phyloP scores from a whole-genome alignment of 148 eudicot species.

The Diospyros lotus region DNA sequence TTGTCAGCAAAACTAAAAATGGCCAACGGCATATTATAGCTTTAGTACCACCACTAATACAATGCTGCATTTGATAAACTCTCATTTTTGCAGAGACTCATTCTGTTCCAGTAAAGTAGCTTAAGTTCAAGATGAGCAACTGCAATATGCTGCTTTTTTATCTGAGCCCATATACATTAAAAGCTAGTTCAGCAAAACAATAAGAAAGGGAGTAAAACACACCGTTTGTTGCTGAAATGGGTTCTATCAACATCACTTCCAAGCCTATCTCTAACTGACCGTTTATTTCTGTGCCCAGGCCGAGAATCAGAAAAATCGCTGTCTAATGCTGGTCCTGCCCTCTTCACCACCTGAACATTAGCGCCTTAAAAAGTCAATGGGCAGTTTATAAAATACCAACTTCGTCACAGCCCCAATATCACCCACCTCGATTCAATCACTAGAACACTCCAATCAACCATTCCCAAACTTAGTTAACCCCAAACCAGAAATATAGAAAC shows the following conservation, averaged over 20 bases:
- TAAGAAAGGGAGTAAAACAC: slow-evolving; percentile 7
- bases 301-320: slow-evolving; percentile 26
- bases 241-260: slow-evolving; percentile 40
- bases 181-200: not conserved
- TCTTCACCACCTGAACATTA: slow-evolving; percentile 62
- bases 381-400: not conserved
- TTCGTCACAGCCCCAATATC: not conserved
- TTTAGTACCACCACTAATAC: not conserved
- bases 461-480: not conserved
- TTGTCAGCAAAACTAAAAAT: not conserved
- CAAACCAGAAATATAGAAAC: not conserved
- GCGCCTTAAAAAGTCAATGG: slow-evolving; percentile 7
- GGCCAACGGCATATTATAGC: not conserved
- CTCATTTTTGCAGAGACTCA: no score
- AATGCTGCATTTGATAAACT: no score
- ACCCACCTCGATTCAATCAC: not conserved
- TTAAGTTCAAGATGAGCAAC: not conserved
- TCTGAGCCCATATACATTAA: not conserved
- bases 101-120: not conserved
- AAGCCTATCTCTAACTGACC: slow-evolving; percentile 64
- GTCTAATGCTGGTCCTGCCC: slow-evolving; percentile 37
- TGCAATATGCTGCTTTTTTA: not conserved
- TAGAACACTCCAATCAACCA: not conserved
- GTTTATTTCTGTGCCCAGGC: slow-evolving; percentile 48
- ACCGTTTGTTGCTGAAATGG: slow-evolving; percentile 47